These are phyloP conservation scores for Microthlaspi erraticum DNA, from an alignment of 345 rosid species.

Conservation along the genomic window DNA sequence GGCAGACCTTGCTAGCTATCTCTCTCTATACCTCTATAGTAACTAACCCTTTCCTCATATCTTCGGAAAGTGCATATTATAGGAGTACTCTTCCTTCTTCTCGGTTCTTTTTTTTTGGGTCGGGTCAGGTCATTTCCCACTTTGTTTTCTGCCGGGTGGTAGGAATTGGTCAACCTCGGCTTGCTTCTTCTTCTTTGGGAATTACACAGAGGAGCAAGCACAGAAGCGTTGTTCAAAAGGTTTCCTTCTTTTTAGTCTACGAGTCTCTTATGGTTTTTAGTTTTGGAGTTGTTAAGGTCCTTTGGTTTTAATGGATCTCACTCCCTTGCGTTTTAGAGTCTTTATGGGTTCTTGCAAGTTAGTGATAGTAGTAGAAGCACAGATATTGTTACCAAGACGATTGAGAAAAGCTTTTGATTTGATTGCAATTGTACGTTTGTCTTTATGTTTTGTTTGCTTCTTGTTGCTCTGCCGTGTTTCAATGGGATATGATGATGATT, in stretches of 20 bases:
- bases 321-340: slow-evolving; percentile 32
- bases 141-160: slow-evolving; percentile 33
- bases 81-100: slow-evolving; percentile 26
- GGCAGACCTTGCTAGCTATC: slow-evolving; percentile 59
- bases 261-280: slow-evolving; percentile 16
- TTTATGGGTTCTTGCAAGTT: slow-evolving; percentile 25
- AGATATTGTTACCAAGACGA: slow-evolving; percentile 33
- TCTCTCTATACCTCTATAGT: slow-evolving; percentile 35
- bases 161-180: slow-evolving; percentile 71
- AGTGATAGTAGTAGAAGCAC: slow-evolving; percentile 19
- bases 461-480: slow-evolving; percentile 11
- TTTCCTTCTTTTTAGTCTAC: slow-evolving; percentile 14
- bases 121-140: slow-evolving; percentile 20
- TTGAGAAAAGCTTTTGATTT: slow-evolving; percentile 37
- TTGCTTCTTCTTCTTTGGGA: slow-evolving; percentile 49
- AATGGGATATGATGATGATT: neutral
- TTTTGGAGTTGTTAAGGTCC: slow-evolving; percentile 35
- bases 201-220: slow-evolving; percentile 49
- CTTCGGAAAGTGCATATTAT: slow-evolving; percentile 61
- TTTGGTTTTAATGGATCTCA: slow-evolving; percentile 43
- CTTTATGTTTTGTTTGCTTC: slow-evolving; percentile 18
- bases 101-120: neutral
- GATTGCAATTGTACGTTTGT: neutral
- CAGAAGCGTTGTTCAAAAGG: slow-evolving; percentile 74
- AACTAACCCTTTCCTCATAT: slow-evolving; percentile 39